Conservation (phyloP, 202 grass and related monocot genomes). For the Panicum virgatum region DNA sequence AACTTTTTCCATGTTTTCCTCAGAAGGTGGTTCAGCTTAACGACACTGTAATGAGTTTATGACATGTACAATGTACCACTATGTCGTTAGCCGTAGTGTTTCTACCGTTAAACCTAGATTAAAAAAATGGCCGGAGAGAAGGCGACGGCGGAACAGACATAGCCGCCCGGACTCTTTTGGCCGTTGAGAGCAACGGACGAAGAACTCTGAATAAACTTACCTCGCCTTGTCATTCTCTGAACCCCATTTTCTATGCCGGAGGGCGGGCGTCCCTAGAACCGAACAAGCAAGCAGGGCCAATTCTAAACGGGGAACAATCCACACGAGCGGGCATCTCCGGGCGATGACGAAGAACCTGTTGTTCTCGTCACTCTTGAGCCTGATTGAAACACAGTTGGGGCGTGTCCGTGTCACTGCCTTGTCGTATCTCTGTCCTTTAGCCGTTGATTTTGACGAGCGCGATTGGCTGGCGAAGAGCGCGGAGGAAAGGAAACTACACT, state of each 20-base stretch:
- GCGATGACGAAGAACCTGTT: constrained; percentile 7
- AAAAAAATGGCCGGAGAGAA: neutral
- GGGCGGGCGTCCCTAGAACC: constrained; percentile 38
- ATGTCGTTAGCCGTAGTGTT: neutral
- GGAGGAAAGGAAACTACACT: neutral
- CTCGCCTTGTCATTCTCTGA: constrained; percentile 18
- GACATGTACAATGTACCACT: neutral
- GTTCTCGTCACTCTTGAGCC: constrained; percentile 1
- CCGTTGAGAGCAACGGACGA: constrained; percentile 22
- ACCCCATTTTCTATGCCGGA: constrained; percentile 18
- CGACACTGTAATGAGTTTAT: neutral
- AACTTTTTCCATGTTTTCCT: neutral
- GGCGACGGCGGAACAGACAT: constrained; percentile 41
- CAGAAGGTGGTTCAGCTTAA: neutral
- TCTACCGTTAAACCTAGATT: neutral
- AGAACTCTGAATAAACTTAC: constrained; percentile 27
- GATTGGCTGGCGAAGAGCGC: neutral
- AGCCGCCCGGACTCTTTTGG: constrained; percentile 37
- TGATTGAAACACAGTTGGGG: constrained; percentile 11
- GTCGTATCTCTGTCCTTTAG: constrained; percentile 38
- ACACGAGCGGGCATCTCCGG: constrained; percentile 43
- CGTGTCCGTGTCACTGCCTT: constrained; percentile 10
- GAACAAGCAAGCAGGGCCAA: constrained; percentile 29
- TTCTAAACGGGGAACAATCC: constrained; percentile 32
- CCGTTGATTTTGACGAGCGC: constrained; percentile 24